phyloP scores from a whole-genome alignment of 495 filamentous ascomycete genomes.

The Aeminium ludgeri region DNA sequence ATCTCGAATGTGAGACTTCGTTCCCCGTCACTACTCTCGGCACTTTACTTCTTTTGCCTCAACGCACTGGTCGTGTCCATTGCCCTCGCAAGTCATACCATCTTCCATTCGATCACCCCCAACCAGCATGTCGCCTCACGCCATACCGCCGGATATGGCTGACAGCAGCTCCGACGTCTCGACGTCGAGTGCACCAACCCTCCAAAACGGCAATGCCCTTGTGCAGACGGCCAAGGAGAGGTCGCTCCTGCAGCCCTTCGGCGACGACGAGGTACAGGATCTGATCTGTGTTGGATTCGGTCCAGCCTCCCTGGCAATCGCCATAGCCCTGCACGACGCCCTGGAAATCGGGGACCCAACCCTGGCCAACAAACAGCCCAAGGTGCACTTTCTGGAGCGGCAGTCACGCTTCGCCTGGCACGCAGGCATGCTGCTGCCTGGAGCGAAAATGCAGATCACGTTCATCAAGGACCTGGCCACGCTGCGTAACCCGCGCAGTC shows the following conservation, averaged over 20 bases:
- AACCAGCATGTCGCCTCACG: background rate
- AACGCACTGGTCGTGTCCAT: too few species aligned
- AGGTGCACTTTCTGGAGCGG: constrained; percentile 70
- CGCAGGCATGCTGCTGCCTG: constrained; percentile 82
- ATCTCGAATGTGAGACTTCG: background rate
- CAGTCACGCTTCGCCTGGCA: constrained; percentile 82
- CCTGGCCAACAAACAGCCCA: constrained; percentile 31
- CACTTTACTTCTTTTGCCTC: background rate
- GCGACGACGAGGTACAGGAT: constrained; percentile 51
- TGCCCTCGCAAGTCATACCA: background rate
- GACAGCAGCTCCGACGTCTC: too few species aligned
- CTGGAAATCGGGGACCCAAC: constrained; percentile 18
- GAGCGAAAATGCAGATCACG: constrained; percentile 92
- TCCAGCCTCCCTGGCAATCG: constrained; percentile 83
- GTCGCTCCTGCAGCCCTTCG: constrained; percentile 24
- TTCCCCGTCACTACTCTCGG: background rate
- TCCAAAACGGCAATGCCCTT: too few species aligned
- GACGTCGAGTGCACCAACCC: too few species aligned
- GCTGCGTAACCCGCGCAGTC: constrained; percentile 65
- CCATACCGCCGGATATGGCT: too few species aligned
- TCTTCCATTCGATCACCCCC: background rate
- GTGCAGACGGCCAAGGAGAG: too few species aligned
- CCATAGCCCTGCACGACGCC: constrained; percentile 69
- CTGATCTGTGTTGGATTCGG: constrained; percentile 87
- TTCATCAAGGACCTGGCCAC: constrained; percentile 95